Evolutionary conservation across 805 yeast genomes (phyloP).

Genomic region (Scheffersomyces spartinae): DNA sequence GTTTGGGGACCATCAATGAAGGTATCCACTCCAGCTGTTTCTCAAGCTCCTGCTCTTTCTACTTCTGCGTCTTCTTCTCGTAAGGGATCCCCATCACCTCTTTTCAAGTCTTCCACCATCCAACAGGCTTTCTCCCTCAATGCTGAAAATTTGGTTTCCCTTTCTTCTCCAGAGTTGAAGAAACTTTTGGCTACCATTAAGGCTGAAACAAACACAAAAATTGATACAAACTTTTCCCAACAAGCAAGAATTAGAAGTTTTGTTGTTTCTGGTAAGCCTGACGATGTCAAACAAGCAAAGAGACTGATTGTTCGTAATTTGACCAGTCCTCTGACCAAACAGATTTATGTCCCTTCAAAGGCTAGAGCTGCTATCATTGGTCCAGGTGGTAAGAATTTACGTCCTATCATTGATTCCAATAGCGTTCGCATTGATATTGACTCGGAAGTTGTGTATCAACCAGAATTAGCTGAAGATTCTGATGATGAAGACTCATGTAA

Average conservation of each 20-base stretch:
- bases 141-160: conserved; percentile 53
- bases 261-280: conserved; percentile 65
- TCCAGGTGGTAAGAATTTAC: conserved; percentile 70
- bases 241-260: conserved; percentile 72
- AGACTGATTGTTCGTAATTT: conserved; percentile 65
- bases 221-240: conserved; percentile 75
- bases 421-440: conserved; percentile 66
- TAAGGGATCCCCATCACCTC: neutral
- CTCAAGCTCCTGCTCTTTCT: conserved; percentile 10
- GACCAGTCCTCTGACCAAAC: conserved; percentile 57
- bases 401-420: conserved; percentile 61
- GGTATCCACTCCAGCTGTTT: conserved; percentile 9
- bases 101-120: conserved; percentile 40
- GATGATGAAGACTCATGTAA: conserved; percentile 43
- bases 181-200: conserved; percentile 56
- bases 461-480: conserved; percentile 20
- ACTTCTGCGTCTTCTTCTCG: conserved; percentile 8
- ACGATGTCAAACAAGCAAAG: conserved; percentile 56
- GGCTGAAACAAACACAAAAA: conserved; percentile 46
- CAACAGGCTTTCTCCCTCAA: conserved; percentile 75
- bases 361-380: conserved; percentile 78
- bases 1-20: conserved; percentile 31
- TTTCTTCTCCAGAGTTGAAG: conserved; percentile 53
- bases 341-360: conserved; percentile 62
- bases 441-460: conserved; percentile 8